These are phyloP conservation scores for Cyclocybe cylindracea DNA, from an alignment of 768 basidiomycete genomes.

Conservation along the genomic window DNA sequence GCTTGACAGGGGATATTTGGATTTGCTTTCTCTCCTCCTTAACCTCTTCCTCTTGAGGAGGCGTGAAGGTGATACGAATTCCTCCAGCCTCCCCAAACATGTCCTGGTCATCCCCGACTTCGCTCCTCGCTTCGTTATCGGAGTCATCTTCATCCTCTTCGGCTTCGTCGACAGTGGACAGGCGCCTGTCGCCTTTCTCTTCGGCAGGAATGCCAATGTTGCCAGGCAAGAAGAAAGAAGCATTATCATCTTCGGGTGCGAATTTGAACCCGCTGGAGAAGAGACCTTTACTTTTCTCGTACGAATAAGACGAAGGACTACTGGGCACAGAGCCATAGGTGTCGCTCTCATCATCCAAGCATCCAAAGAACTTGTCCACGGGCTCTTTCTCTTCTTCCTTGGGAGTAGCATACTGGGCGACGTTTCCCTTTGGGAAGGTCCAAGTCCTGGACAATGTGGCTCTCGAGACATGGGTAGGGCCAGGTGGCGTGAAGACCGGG, in stretches of 20 bases:
- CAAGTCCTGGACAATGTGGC: constrained; percentile 67
- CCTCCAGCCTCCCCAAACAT: constrained; percentile 68
- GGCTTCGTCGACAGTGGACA: constrained; percentile 30
- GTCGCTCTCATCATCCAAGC: constrained; percentile 52
- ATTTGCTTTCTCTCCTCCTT: constrained; percentile 28
- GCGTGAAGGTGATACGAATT: constrained; percentile 73
- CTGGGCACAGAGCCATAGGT: constrained; percentile 40
- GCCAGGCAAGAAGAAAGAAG: constrained; percentile 45
- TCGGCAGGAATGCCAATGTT: constrained; percentile 44
- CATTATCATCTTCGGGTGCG: constrained; percentile 50
- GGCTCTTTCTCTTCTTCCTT: constrained; percentile 39
- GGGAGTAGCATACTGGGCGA: constrained; percentile 41
- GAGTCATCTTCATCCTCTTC: constrained; percentile 34
- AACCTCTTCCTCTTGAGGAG: constrained; percentile 47
- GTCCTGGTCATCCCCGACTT: constrained; percentile 36
- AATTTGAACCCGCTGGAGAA: constrained; percentile 58
- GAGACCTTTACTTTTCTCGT: constrained; percentile 59
- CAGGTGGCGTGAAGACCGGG: constrained; percentile 25
- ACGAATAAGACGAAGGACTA: constrained; percentile 40
- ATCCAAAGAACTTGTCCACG: constrained; percentile 80
- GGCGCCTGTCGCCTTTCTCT: constrained; percentile 31
- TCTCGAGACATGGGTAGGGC: constrained; percentile 27
- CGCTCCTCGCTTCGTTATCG: constrained; percentile 35
- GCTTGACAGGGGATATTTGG: constrained; percentile 26
- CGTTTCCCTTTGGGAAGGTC: constrained; percentile 61